phyloP scores from a whole-genome alignment of 257 asterid genomes.

The Rauvolfia tetraphylla region DNA sequence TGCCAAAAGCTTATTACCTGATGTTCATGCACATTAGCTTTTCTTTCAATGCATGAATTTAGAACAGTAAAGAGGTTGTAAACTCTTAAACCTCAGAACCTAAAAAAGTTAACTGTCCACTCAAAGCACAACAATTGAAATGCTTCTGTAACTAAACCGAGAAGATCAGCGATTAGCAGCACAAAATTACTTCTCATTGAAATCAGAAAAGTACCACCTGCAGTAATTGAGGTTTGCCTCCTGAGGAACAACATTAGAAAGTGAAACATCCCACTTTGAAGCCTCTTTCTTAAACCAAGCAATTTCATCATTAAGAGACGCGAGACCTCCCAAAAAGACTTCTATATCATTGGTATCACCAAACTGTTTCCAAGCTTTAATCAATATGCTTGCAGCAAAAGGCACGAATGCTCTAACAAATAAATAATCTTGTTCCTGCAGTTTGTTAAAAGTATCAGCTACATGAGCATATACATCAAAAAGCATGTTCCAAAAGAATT shows the following conservation, averaged over 20 bases:
- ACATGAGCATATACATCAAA: not conserved
- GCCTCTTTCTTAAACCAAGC: conserved; percentile 85
- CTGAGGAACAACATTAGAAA: conserved; percentile 47
- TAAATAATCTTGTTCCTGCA: conserved; percentile 83
- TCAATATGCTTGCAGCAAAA: conserved; percentile 51
- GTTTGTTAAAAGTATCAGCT: not conserved
- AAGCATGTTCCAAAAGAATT: not conserved
- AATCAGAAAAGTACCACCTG: conserved; percentile 38
- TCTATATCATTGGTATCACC: conserved; percentile 55
- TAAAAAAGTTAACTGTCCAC: not conserved
- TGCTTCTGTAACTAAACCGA: not conserved
- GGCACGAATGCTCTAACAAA: conserved; percentile 77
- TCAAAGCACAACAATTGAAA: not conserved
- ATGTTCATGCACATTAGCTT: not conserved
- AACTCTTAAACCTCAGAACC: not conserved
- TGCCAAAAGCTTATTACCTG: not conserved
- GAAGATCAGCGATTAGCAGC: not conserved
- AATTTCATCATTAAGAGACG: conserved; percentile 68
- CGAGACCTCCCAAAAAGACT: conserved; percentile 58
- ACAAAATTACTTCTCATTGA: not conserved
- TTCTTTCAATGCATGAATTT: not conserved
- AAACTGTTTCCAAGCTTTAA: conserved; percentile 72
- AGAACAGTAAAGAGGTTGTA: not conserved
- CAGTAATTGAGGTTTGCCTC: conserved; percentile 58
- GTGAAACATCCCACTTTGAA: conserved; percentile 59